Conservation (phyloP, 1,284 basidiomycete genomes). For the Cryptococcus hybrid region DNA sequence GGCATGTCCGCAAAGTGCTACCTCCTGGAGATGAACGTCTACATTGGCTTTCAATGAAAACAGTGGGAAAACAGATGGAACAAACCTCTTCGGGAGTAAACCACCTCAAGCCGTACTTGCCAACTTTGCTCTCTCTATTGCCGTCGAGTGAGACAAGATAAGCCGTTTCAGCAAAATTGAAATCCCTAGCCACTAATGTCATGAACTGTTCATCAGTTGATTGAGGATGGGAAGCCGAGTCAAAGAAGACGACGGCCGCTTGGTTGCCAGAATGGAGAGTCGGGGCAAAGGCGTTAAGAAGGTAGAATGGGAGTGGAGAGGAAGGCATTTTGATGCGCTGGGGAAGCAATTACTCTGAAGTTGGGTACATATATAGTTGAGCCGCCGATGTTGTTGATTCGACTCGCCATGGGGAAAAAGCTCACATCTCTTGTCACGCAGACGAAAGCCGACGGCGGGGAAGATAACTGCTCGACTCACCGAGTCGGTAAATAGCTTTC, state of each 20-base stretch:
- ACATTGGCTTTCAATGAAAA: background rate
- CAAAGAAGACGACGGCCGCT: constrained; percentile 38
- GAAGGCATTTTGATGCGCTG: background rate
- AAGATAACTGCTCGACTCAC: too few species aligned
- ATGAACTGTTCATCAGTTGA: constrained; percentile 26
- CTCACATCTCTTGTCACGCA: too few species aligned
- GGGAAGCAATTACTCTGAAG: too few species aligned
- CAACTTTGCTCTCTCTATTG: constrained; percentile 3
- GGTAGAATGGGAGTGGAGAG: constrained; percentile 17
- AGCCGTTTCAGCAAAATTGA: constrained; percentile 41
- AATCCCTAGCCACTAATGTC: constrained; percentile 28
- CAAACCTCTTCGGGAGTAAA: constrained; percentile 38
- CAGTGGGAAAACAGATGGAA: background rate
- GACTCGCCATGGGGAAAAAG: too few species aligned
- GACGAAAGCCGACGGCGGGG: too few species aligned
- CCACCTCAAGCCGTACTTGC: constrained; percentile 37
- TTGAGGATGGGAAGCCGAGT: constrained; percentile 18
- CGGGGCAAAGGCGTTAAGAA: constrained; percentile 38
- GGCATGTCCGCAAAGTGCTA: constrained; percentile 40
- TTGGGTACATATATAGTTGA: too few species aligned
- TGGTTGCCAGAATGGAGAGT: constrained; percentile 38
- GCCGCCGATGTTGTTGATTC: too few species aligned
- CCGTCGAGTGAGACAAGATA: constrained; percentile 24
- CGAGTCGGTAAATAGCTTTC: too few species aligned
- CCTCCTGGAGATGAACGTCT: constrained; percentile 23